Conservation (phyloP, 768 basidiomycete genomes). For the Boletus eberwhitei region DNA sequence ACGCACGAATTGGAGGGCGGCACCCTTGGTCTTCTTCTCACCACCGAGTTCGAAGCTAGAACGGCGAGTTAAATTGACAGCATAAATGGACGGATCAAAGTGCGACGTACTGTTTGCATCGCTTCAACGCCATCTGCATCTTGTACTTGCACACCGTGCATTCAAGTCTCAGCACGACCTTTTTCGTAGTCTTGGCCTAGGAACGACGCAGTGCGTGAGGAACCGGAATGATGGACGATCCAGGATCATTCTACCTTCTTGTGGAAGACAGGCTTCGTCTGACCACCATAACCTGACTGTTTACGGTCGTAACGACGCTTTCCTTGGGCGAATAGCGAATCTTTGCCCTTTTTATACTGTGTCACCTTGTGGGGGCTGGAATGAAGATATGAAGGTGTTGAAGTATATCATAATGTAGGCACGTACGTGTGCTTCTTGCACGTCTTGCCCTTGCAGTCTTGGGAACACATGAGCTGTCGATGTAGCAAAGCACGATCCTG, state of each 20-base stretch:
- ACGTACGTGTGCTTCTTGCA: slow-evolving; percentile 97
- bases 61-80: not conserved
- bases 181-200: slow-evolving; percentile 98
- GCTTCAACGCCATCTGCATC: slow-evolving; percentile 94
- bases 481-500: not conserved
- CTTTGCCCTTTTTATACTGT: slow-evolving; percentile 99
- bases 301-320: slow-evolving; percentile 99
- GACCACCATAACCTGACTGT: slow-evolving; percentile 98
- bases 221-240: not conserved
- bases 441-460: slow-evolving; percentile 93
- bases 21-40: slow-evolving; percentile 99
- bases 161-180: slow-evolving; percentile 96
- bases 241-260: slow-evolving; percentile 65
- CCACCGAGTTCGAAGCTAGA: slow-evolving; percentile 96
- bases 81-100: not conserved
- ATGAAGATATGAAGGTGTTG: not conserved
- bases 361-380: slow-evolving; percentile 98
- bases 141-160: slow-evolving; percentile 99
- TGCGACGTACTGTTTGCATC: slow-evolving; percentile 93
- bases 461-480: slow-evolving; percentile 6
- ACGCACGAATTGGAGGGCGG: slow-evolving; percentile 91
- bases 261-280: slow-evolving; percentile 99
- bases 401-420: not conserved
- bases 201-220: not conserved
- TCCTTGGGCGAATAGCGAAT: slow-evolving; percentile 95